phyloP scores from a whole-genome alignment of 257 asterid genomes.

The Paraleonurus japonicus region DNA sequence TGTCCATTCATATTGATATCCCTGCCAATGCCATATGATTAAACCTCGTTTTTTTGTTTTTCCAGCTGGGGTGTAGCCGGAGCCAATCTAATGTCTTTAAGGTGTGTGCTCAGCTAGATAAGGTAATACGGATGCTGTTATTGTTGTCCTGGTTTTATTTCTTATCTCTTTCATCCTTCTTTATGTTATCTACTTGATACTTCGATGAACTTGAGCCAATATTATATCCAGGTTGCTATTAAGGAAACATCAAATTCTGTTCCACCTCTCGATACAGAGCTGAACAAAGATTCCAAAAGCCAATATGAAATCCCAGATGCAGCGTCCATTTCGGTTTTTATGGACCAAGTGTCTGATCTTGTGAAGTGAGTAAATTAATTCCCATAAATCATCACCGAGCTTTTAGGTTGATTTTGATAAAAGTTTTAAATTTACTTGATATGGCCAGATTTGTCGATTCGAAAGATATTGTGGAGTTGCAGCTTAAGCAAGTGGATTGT shows the following conservation, averaged over 20 bases:
- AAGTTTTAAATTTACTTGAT: not conserved
- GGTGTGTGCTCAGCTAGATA: conserved; percentile 42
- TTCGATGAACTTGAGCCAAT: conserved; percentile 21
- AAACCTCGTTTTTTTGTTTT: not conserved
- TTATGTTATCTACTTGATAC: not conserved
- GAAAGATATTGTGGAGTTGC: conserved; percentile 54
- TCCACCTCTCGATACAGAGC: conserved; percentile 29
- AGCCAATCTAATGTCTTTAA: conserved; percentile 39
- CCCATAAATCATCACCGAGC: not conserved
- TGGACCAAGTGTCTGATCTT: conserved; percentile 50
- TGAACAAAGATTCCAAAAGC: conserved; percentile 25
- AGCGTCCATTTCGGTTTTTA: conserved; percentile 43
- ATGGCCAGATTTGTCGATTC: conserved; percentile 57
- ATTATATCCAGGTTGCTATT: conserved; percentile 29
- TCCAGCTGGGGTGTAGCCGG: conserved; percentile 33
- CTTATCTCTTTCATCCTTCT: not conserved
- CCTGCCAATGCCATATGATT: not conserved
- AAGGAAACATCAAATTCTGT: conserved; percentile 37
- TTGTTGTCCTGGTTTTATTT: not conserved
- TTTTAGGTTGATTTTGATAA: not conserved
- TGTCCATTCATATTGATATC: conserved; percentile 12
- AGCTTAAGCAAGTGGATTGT: conserved; percentile 52
- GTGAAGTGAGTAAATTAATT: conserved; percentile 41
- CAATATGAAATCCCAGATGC: conserved; percentile 42
- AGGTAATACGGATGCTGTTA: conserved; percentile 31